These are phyloP conservation scores for Triticum turgidum DNA, from an alignment of 176 grass and related monocot genomes.

Conservation along the genomic window DNA sequence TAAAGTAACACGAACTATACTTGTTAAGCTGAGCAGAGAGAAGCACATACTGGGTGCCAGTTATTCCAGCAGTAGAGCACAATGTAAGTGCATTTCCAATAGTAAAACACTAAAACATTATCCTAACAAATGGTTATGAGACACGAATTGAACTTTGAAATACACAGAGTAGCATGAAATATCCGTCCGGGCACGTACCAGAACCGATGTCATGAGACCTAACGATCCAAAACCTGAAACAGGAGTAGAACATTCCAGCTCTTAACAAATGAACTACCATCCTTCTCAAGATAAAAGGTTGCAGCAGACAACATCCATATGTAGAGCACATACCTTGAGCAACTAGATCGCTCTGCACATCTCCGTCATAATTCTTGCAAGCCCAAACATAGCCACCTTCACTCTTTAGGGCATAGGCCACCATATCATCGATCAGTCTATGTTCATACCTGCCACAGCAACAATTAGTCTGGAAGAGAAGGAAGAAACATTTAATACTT, in stretches of 20 bases:
- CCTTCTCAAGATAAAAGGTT: neutral
- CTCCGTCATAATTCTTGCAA: constrained; percentile 98
- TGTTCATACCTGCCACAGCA: constrained; percentile 76
- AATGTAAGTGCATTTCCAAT: neutral
- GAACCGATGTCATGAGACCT: constrained; percentile 73
- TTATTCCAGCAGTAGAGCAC: neutral
- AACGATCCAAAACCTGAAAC: constrained; percentile 76
- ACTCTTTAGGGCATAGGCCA: constrained; percentile 92
- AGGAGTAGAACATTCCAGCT: neutral
- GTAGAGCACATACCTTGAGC: constrained; percentile 62
- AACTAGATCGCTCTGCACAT: constrained; percentile 91
- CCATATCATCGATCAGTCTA: constrained; percentile 98
- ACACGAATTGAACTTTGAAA: neutral
- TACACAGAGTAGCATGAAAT: neutral
- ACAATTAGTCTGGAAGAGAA: neutral
- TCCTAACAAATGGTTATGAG: neutral
- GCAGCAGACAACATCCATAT: neutral
- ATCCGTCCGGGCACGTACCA: constrained; percentile 42
- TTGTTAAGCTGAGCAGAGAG: neutral
- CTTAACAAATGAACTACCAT: constrained; percentile 8
- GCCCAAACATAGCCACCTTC: constrained; percentile 98
- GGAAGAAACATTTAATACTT: neutral
- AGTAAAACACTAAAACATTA: neutral
- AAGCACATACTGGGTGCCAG: neutral
- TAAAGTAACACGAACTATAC: constrained; percentile 13